Conservation (phyloP, 2,329 filamentous ascomycete genomes). For the Berkeleyomyces rouxiae region DNA sequence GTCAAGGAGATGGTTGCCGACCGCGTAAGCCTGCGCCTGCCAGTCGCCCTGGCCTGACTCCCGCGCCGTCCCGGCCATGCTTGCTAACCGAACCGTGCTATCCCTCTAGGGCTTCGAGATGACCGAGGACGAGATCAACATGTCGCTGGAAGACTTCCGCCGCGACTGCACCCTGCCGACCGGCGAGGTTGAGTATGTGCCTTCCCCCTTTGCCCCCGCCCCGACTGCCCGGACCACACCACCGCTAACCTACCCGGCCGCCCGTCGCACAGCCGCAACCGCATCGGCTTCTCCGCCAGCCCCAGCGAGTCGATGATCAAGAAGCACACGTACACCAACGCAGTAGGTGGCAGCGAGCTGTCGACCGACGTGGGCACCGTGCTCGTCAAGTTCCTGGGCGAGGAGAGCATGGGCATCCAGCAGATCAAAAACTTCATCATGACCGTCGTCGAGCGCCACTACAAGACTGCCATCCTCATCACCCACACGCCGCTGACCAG, state of each 20-base stretch:
- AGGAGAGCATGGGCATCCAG: conserved; percentile 70
- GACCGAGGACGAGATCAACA: conserved; percentile 72
- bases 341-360: conserved; percentile 52
- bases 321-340: conserved; percentile 50
- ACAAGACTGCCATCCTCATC: conserved; percentile 81
- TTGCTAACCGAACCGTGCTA: conserved; percentile 62
- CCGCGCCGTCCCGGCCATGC: conserved; percentile 87
- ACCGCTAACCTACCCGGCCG: neutral
- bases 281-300: conserved; percentile 75
- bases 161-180: conserved; percentile 52
- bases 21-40: conserved; percentile 46
- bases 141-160: conserved; percentile 70
- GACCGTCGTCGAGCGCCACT: conserved; percentile 61
- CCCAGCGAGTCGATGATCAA: conserved; percentile 71
- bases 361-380: conserved; percentile 55
- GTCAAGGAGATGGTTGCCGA: conserved; percentile 90
- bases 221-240: neutral
- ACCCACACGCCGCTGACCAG: conserved; percentile 68
- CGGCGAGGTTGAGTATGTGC: conserved; percentile 57
- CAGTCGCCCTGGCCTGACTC: neutral
- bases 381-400: conserved; percentile 81
- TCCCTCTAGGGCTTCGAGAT: conserved; percentile 73
- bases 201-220: conserved; percentile 3
- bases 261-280: conserved; percentile 44
- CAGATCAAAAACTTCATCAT: conserved; percentile 83